phyloP scores from a whole-genome alignment of 371 early-diverging fungal species.

The Smittium mucronatum region DNA sequence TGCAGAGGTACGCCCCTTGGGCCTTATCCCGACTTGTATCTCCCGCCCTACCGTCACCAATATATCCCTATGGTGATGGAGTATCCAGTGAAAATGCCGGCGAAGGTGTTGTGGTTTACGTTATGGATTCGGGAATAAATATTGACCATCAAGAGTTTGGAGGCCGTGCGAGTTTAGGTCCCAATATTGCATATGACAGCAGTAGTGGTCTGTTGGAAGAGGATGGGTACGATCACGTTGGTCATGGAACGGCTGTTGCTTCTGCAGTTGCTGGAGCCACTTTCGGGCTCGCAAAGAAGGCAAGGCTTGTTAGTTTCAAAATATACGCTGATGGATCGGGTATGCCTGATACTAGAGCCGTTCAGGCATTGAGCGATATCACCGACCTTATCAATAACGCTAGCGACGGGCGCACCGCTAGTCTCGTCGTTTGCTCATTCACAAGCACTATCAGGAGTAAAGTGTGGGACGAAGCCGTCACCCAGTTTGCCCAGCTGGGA shows the following conservation, averaged over 20 bases:
- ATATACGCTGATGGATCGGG: conserved; percentile 52
- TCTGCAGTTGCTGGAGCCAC: conserved; percentile 4
- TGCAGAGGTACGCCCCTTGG: conserved; percentile 74
- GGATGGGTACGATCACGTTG: conserved; percentile 24
- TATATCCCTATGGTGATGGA: conserved; percentile 36
- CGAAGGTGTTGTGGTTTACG: conserved; percentile 55
- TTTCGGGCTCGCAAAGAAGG: conserved; percentile 9
- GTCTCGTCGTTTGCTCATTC: conserved; percentile 89
- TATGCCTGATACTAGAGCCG: conserved; percentile 63
- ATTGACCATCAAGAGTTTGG: conserved; percentile 72
- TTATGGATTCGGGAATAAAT: conserved; percentile 87
- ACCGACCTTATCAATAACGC: conserved; percentile 37
- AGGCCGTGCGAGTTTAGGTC: conserved; percentile 78
- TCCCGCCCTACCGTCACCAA: conserved; percentile 27
- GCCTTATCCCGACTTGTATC: conserved; percentile 81
- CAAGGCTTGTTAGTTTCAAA: conserved; percentile 7
- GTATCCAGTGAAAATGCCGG: conserved; percentile 43
- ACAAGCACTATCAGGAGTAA: conserved; percentile 71
- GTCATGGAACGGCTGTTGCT: conserved; percentile 15
- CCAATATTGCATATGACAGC: conserved; percentile 55
- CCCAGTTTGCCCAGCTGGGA: conserved; percentile 18
- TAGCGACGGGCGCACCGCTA: conserved; percentile 46
- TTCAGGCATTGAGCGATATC: conserved; percentile 56
- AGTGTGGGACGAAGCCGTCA: conserved; percentile 75
- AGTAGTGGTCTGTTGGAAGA: conserved; percentile 13